phyloP scores from a whole-genome alignment of 1,284 basidiomycete genomes.

The Irpex lacteus region DNA sequence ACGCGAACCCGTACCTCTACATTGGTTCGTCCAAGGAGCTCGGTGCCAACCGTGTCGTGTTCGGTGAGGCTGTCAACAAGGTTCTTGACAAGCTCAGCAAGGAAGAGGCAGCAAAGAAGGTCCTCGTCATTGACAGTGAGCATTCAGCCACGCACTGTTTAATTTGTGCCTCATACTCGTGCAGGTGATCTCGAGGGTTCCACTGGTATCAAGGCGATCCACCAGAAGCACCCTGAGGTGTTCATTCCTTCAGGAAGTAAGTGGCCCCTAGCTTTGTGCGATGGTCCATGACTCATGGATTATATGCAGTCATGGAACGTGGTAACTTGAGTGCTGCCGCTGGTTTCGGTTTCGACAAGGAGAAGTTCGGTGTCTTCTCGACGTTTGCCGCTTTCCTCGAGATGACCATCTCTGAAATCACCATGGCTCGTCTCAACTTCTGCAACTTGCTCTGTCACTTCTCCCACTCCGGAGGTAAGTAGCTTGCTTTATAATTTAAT shows the following conservation, averaged over 20 bases:
- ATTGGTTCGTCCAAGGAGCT: constrained; percentile 69
- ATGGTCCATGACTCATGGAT: neutral
- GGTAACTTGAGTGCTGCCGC: constrained; percentile 71
- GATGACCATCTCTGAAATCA: constrained; percentile 84
- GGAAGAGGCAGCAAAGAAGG: constrained; percentile 75
- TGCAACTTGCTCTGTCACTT: constrained; percentile 86
- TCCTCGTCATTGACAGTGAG: constrained; percentile 83
- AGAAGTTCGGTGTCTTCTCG: constrained; percentile 80
- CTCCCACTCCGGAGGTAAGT: constrained; percentile 78
- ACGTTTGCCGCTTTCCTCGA: constrained; percentile 88
- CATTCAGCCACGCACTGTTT: constrained; percentile 1
- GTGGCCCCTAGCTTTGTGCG: constrained; percentile 39
- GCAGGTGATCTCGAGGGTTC: constrained; percentile 81
- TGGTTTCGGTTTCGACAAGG: constrained; percentile 75
- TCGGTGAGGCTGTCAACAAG: constrained; percentile 78
- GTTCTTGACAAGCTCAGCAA: constrained; percentile 73
- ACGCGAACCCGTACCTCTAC: constrained; percentile 54
- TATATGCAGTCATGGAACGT: constrained; percentile 28
- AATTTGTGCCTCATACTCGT: constrained; percentile 6
- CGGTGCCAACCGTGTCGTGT: constrained; percentile 77
- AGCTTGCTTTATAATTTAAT: neutral
- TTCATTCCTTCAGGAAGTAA: constrained; percentile 72
- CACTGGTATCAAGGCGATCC: constrained; percentile 81
- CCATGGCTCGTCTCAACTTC: constrained; percentile 86
- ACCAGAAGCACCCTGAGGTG: constrained; percentile 84